Evolutionary conservation across 177 flowering plant species (phyloP), one percentile per base, ranked within the genome.

Genomic region (Vitis hybrid): DNA sequence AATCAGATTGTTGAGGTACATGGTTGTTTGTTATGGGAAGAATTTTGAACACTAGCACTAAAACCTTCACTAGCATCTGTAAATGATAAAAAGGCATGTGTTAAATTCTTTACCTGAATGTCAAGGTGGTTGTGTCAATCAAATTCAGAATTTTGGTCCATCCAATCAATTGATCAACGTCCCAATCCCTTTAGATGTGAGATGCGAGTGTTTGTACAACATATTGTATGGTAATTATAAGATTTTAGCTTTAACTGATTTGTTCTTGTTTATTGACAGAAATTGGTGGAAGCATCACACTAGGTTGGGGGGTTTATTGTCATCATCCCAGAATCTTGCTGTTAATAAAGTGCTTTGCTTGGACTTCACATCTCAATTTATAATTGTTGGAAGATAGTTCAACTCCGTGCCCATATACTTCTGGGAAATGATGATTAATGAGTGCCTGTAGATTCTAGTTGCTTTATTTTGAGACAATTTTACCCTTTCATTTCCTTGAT

Each of bases 201-300:
- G 47, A 38, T 38, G 9, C 1, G 10, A 0, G 47, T 38, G 47
- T 7, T 38, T 38, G 47, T 8, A 38, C 9, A 8, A 38, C 58
- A 55, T 55, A 55, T 13, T 5, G 7, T 55, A 15, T 55, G 58
- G 58, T 31, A 17, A 14, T 62, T 13, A 12, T 62, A 28, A 6
- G 11, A 2, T 60, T 24, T 60, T 3, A 2, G 63, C 63, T 60
- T 58, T 38, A 50, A 2, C 59, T 67, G 59, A 18, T 17, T 31
- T 19, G n/a, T 33, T 71, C 15, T 57, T 51, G 56, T 57, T n/a
- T 78, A 10, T 58, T 64, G 66, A 67, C 86, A 86, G 92, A 81
- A 77, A 54, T 11, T 75, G 57, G 78, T 65, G 38, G 83, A 83
- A 78, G 84, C 83, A 49, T 69, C 86, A 47, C 79, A 82, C 44